Conservation (phyloP, 2,329 filamentous ascomycete species). For the Coleophoma eucalyptorum region DNA sequence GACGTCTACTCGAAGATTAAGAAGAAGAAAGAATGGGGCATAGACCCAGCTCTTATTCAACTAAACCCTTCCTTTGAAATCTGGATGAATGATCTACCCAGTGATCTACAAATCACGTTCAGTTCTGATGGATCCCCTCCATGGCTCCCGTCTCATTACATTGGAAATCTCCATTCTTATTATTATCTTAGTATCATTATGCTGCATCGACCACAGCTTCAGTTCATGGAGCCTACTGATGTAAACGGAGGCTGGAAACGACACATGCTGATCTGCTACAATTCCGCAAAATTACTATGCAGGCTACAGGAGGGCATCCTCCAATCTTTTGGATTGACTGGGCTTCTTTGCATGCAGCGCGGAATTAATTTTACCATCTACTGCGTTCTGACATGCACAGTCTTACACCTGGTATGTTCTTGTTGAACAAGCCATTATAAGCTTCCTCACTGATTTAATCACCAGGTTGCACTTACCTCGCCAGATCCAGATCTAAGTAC, state of each 20-base stretch:
- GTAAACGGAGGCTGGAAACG: constrained; percentile 78
- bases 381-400: constrained; percentile 82
- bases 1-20: constrained; percentile 70
- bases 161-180: constrained; percentile 87
- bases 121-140: constrained; percentile 75
- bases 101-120: constrained; percentile 74
- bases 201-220: constrained; percentile 81
- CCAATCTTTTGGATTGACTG: constrained; percentile 70
- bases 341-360: constrained; percentile 86
- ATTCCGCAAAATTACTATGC: constrained; percentile 80
- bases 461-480: constrained; percentile 84
- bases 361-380: constrained; percentile 98
- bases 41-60: constrained; percentile 77
- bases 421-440: not conserved
- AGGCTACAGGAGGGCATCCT: constrained; percentile 82
- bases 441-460: not conserved
- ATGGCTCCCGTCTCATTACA: constrained; percentile 81
- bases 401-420: constrained; percentile 79
- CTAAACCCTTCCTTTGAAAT: constrained; percentile 73
- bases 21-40: constrained; percentile 78
- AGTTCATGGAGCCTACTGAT: constrained; percentile 68
- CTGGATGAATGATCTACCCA: constrained; percentile 74
- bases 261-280: constrained; percentile 83
- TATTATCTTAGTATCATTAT: constrained; percentile 83
- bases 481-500: constrained; percentile 84